phyloP scores from a whole-genome alignment of 176 grass and related monocot species.

The Ensete ventricosum region DNA sequence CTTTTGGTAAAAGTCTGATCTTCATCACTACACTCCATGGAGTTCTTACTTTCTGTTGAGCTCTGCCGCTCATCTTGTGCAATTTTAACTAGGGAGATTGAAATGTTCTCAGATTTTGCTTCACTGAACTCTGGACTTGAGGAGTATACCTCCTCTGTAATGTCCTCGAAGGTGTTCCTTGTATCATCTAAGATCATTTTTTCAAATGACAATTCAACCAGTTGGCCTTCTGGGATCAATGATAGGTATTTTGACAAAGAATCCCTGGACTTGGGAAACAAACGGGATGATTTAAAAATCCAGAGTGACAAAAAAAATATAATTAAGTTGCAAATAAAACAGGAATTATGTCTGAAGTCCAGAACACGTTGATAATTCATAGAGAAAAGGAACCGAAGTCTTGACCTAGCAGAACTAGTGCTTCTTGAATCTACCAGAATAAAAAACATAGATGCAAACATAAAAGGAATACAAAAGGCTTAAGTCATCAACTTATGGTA shows the following conservation, averaged over 20 bases:
- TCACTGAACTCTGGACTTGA: constrained; percentile 21
- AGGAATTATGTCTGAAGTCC: no score
- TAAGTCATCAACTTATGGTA: no score
- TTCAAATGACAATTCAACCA: constrained; percentile 18
- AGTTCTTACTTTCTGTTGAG: constrained; percentile 49
- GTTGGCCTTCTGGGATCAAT: constrained; percentile 36
- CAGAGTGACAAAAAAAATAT: neutral
- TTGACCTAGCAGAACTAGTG: no score
- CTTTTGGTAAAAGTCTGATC: constrained; percentile 61
- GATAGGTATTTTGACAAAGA: constrained; percentile 53
- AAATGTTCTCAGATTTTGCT: constrained; percentile 28
- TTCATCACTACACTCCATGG: constrained; percentile 48
- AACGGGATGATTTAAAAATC: neutral
- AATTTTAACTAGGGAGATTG: constrained; percentile 72
- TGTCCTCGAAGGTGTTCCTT: constrained; percentile 18
- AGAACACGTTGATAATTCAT: no score
- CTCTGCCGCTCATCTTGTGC: constrained; percentile 83
- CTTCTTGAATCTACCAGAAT: no score
- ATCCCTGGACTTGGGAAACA: constrained; percentile 37
- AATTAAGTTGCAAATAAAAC: neutral
- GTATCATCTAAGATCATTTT: constrained; percentile 14
- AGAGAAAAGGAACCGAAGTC: no score
- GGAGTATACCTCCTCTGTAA: constrained; percentile 17
- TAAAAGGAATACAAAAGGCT: no score
- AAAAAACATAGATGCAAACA: no score